Conservation (phyloP, 73 alveolate genomes). For the Breviolum minutum region DNA sequence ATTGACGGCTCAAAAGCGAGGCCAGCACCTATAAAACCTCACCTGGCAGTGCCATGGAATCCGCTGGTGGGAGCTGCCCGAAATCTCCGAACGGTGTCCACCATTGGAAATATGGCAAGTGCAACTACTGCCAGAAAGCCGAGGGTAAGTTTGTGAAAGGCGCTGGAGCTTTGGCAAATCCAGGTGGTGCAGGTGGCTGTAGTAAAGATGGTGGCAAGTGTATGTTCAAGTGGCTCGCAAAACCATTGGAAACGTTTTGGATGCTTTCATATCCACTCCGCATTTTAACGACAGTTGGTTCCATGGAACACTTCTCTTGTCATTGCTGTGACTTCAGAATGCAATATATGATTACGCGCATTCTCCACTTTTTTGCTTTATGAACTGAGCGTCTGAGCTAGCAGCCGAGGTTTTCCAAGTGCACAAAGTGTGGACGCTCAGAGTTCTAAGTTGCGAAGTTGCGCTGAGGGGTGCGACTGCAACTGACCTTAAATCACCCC, state of each 20-base stretch:
- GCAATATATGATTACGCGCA: not conserved
- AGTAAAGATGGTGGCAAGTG: conserved; percentile 46
- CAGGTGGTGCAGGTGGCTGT: conserved; percentile 62
- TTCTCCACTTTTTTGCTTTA: not conserved
- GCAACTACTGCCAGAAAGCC: conserved; percentile 46
- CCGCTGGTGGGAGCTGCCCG: conserved; percentile 26
- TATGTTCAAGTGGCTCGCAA: conserved; percentile 17
- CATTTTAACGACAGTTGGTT: too few species aligned
- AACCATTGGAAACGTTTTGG: too few species aligned
- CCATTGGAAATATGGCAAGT: conserved; percentile 85
- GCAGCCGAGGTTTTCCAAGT: conserved; percentile 26
- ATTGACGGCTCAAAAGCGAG: not conserved
- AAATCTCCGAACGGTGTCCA: conserved; percentile 53
- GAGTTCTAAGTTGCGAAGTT: not conserved
- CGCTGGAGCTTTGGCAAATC: conserved; percentile 39
- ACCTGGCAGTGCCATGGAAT: conserved; percentile 69
- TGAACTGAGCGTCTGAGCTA: not conserved
- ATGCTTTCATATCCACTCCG: too few species aligned
- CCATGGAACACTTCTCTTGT: too few species aligned
- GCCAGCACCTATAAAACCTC: conserved; percentile 49
- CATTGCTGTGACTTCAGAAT: too few species aligned
- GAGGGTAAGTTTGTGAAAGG: conserved; percentile 55
- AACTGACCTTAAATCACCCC: not conserved
- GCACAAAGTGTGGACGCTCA: conserved; percentile 63
- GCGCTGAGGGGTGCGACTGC: not conserved